Percentiles rank a stretch among this genome's conserved stretches.
Evolutionary conservation across 345 rosid genomes (phyloP).

Genomic region (Lepidium sativum): DNA sequence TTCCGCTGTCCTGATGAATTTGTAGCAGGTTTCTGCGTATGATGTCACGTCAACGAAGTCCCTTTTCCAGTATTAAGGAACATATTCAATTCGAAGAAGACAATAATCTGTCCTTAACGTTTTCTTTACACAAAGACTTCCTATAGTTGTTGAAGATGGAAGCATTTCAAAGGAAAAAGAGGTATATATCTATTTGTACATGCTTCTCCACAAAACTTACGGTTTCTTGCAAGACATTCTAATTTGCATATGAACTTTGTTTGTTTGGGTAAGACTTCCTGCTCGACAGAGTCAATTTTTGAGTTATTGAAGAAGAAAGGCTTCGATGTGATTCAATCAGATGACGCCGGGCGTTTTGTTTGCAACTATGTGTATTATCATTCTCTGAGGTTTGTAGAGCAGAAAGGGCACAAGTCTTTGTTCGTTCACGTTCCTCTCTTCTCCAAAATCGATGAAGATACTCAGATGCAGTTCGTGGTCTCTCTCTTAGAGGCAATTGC

Average conservation of each 20-base stretch:
- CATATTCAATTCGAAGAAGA: background rate
- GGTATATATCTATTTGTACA: slow-evolving; percentile 27
- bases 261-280: slow-evolving; percentile 35
- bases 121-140: slow-evolving; percentile 35
- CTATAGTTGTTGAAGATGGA: slow-evolving; percentile 51
- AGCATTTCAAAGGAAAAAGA: slow-evolving; percentile 37
- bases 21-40: background rate
- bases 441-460: too few relatives aligned
- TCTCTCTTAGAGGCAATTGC: too few relatives aligned
- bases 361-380: too few relatives aligned
- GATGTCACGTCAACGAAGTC: background rate
- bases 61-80: background rate
- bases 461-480: too few relatives aligned
- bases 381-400: too few relatives aligned
- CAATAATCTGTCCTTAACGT: background rate
- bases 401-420: too few relatives aligned
- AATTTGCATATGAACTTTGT: slow-evolving; percentile 1
- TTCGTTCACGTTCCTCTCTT: too few relatives aligned
- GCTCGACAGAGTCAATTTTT: slow-evolving; percentile 37
- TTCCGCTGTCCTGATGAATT: slow-evolving; percentile 70
- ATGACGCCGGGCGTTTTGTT: slow-evolving; percentile 68
- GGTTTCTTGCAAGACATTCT: too few relatives aligned
- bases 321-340: slow-evolving; percentile 40
- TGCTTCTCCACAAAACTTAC: background rate
- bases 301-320: slow-evolving; percentile 40